Conservation (phyloP, 192 early-diverging fungal species). For the Coemansia sp. region DNA sequence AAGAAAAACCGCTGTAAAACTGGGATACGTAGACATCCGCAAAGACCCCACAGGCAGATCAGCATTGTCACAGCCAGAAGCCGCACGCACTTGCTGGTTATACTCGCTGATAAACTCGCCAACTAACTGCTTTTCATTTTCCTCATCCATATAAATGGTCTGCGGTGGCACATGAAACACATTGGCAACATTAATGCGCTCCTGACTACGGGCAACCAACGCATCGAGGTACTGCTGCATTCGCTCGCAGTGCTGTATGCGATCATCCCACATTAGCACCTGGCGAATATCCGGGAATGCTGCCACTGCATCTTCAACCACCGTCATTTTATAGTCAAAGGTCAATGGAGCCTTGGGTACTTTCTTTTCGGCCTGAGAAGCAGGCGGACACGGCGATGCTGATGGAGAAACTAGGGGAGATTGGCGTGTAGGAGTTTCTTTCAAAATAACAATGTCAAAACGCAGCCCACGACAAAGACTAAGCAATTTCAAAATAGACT, state of each 20-base stretch:
- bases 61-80: background rate
- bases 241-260: slow-evolving; percentile 46
- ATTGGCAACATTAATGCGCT: slow-evolving; percentile 19
- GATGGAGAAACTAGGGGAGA: slow-evolving; percentile 23
- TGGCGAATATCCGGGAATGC: slow-evolving; percentile 52
- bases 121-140: slow-evolving; percentile 36
- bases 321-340: slow-evolving; percentile 61
- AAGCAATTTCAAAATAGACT: slow-evolving; percentile 43
- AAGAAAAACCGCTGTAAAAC: slow-evolving; percentile 25
- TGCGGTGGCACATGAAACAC: slow-evolving; percentile 45
- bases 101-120: slow-evolving; percentile 34
- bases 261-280: slow-evolving; percentile 62
- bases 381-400: background rate
- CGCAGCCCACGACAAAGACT: slow-evolving; percentile 25
- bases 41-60: slow-evolving; percentile 30
- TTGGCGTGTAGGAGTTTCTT: slow-evolving; percentile 47
- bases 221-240: slow-evolving; percentile 50
- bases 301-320: slow-evolving; percentile 55
- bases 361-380: background rate
- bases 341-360: slow-evolving; percentile 51
- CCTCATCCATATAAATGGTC: slow-evolving; percentile 43
- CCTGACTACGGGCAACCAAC: slow-evolving; percentile 25
- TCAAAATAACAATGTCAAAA: slow-evolving; percentile 60
- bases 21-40: slow-evolving; percentile 12
- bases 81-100: slow-evolving; percentile 30